These are phyloP conservation scores for Penicillium arizonense DNA, from an alignment of 495 filamentous ascomycete genomes.

Conservation along the genomic window DNA sequence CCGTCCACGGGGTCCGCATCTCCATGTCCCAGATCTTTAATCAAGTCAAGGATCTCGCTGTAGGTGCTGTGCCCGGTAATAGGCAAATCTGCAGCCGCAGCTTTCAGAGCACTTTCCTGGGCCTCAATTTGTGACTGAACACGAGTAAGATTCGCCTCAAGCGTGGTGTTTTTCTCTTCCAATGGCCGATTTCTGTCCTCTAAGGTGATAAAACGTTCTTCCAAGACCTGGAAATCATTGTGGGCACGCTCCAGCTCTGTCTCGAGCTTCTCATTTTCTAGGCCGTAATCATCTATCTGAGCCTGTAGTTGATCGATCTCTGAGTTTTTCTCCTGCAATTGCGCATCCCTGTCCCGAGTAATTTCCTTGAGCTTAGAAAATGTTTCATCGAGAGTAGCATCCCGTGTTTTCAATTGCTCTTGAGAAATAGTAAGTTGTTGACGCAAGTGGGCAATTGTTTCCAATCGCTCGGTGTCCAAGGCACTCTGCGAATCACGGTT, in stretches of 20 bases:
- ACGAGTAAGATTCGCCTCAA: conserved; percentile 40
- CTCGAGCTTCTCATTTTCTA: conserved; percentile 38
- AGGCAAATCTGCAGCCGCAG: conserved; percentile 41
- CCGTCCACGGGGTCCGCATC: conserved; percentile 9
- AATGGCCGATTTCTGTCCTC: conserved; percentile 40
- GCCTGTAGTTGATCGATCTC: conserved; percentile 44
- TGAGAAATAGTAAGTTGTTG: conserved; percentile 38
- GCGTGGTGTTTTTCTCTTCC: conserved; percentile 41
- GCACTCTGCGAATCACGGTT: conserved; percentile 20
- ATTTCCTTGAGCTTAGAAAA: conserved; percentile 36
- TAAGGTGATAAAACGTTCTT: conserved; percentile 36
- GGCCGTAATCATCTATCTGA: conserved; percentile 32
- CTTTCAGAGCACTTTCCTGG: conserved; percentile 42
- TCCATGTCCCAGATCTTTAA: conserved; percentile 32
- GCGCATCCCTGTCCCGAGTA: conserved; percentile 32
- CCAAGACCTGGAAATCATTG: conserved; percentile 30
- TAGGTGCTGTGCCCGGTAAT: conserved; percentile 36
- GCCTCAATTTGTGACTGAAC: conserved; percentile 44
- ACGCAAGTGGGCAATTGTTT: conserved; percentile 38
- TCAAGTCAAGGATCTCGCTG: conserved; percentile 42
- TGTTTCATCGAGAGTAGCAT: conserved; percentile 38
- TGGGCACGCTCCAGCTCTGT: conserved; percentile 35
- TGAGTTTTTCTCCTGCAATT: conserved; percentile 37
- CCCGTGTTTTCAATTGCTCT: conserved; percentile 39
- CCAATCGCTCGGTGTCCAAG: conserved; percentile 31